These are phyloP conservation scores for Streptanthus diversifolius DNA, from an alignment of 345 rosid genomes.

Conservation along the genomic window DNA sequence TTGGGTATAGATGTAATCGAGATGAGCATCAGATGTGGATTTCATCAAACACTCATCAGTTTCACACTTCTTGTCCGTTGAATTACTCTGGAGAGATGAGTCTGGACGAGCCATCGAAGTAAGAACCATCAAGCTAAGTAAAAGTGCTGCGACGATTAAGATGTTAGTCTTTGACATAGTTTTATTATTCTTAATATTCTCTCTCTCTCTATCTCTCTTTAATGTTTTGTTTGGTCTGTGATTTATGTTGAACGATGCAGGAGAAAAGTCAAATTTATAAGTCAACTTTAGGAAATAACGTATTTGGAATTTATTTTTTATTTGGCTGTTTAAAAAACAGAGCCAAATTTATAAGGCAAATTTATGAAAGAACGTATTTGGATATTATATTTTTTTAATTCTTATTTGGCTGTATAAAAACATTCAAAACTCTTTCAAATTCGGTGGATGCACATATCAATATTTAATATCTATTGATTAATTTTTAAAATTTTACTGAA, in stretches of 20 bases:
- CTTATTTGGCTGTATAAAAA: background rate
- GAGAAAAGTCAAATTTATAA: constrained; percentile 1
- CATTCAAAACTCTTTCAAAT: background rate
- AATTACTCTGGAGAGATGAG: constrained; percentile 3
- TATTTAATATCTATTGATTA: background rate
- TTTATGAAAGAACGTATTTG: background rate
- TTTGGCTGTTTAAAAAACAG: background rate
- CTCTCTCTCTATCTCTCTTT: background rate
- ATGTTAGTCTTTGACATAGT: constrained; percentile 15
- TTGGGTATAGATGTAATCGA: constrained; percentile 28
- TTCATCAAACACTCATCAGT: constrained; percentile 23
- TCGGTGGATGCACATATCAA: background rate
- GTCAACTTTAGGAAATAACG: background rate
- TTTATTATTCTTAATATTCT: background rate
- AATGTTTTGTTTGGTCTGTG: background rate
- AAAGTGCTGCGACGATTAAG: constrained; percentile 5
- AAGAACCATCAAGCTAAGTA: constrained; percentile 15
- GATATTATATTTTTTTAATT: background rate
- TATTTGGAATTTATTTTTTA: background rate
- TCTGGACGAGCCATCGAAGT: constrained; percentile 25
- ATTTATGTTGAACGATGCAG: background rate
- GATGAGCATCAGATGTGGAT: constrained; percentile 17
- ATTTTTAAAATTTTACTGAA: background rate
- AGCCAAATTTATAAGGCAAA: background rate
- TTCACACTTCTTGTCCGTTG: constrained; percentile 16